phyloP scores from a whole-genome alignment of 1,139 yeast genomes.

The Zygoascus sp. region DNA sequence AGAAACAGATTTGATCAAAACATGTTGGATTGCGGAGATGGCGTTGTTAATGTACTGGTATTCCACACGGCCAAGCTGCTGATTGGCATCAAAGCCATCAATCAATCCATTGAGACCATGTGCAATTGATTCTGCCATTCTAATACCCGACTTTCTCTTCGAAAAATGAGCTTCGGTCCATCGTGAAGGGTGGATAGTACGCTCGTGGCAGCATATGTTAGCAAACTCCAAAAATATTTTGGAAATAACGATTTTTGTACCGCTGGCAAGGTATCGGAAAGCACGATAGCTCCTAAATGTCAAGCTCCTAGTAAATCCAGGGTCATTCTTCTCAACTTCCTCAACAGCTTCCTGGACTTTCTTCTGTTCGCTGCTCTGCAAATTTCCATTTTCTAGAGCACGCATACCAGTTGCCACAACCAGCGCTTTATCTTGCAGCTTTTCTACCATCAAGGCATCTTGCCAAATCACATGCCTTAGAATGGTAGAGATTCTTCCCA shows the following conservation, averaged over 20 bases:
- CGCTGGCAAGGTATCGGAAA: conserved; percentile 30
- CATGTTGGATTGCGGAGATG: conserved; percentile 24
- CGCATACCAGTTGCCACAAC: conserved; percentile 12
- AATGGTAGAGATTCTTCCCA: conserved; percentile 23
- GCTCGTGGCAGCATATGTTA: conserved; percentile 23
- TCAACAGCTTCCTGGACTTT: conserved; percentile 26
- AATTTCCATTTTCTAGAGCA: not conserved
- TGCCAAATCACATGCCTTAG: conserved; percentile 30
- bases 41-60: conserved; percentile 9
- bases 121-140: conserved; percentile 32
- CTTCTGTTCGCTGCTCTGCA: conserved; percentile 23
- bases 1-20: conserved; percentile 25
- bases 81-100: not conserved
- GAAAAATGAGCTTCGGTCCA: not conserved
- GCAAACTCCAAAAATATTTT: conserved; percentile 30
- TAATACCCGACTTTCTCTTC: conserved; percentile 27
- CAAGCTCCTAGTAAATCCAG: conserved; percentile 10
- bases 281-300: conserved; percentile 28
- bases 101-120: conserved; percentile 21
- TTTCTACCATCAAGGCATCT: conserved; percentile 24
- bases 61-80: not conserved
- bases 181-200: conserved; percentile 15
- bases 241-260: conserved; percentile 28
- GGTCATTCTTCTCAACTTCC: conserved; percentile 13
- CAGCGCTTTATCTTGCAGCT: conserved; percentile 14